These are phyloP conservation scores for Picea abies DNA, from an alignment of 83 land plant genomes.

Conservation along the genomic window DNA sequence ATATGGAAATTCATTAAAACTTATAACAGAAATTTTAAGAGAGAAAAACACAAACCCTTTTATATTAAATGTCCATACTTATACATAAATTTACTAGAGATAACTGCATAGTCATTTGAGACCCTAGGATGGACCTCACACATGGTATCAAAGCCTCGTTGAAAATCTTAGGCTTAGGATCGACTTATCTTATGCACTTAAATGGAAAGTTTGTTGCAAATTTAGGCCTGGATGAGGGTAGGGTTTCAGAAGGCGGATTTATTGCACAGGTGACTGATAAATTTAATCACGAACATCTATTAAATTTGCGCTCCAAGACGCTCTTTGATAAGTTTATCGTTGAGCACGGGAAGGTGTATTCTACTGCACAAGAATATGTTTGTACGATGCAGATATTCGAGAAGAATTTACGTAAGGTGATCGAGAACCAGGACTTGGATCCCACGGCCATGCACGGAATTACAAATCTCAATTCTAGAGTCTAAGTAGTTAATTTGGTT, in stretches of 20 bases:
- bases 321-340: conserved; percentile 52
- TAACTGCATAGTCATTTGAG: too few species aligned
- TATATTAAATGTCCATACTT: too few species aligned
- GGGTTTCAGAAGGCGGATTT: neutral
- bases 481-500: too few species aligned
- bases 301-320: conserved; percentile 25
- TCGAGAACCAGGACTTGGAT: conserved; percentile 60
- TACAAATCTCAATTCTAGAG: conserved; percentile 5
- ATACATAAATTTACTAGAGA: too few species aligned
- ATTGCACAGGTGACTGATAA: conserved; percentile 4
- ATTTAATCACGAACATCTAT: neutral
- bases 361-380: conserved; percentile 54
- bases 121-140: too few species aligned
- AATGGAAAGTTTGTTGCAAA: too few species aligned
- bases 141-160: too few species aligned
- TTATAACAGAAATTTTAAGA: too few species aligned
- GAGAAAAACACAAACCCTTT: too few species aligned
- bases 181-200: too few species aligned
- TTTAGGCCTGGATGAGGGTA: neutral
- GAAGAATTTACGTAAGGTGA: conserved; percentile 52
- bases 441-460: conserved; percentile 66
- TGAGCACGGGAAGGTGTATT: conserved; percentile 64
- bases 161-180: too few species aligned
- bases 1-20: too few species aligned
- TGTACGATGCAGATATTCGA: conserved; percentile 70